Percentiles rank a stretch among this genome's conserved stretches.
phyloP scores from a whole-genome alignment of 2,329 filamentous ascomycete species.

The Aspergillus alliaceus region DNA sequence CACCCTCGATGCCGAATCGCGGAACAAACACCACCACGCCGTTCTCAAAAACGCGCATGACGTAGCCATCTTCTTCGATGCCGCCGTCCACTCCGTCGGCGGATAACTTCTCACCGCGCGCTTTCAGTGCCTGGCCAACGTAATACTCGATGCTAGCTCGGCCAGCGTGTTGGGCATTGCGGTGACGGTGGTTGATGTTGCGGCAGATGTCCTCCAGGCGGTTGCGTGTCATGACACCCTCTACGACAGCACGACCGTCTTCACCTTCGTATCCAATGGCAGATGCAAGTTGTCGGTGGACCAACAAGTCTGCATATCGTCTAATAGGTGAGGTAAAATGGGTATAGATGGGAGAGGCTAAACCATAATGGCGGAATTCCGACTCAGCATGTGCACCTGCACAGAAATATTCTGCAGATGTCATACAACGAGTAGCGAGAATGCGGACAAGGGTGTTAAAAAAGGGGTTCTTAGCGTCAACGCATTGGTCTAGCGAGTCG shows the following conservation, averaged over 20 bases:
- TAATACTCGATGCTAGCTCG: conserved; percentile 96
- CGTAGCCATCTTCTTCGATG: conserved; percentile 84
- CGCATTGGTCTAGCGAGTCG: conserved; percentile 82
- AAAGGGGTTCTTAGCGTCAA: conserved; percentile 79
- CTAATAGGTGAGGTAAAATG: conserved; percentile 98
- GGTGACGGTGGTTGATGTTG: conserved; percentile 96
- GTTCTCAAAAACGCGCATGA: conserved; percentile 97
- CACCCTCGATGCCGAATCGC: conserved; percentile 88
- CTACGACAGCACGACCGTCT: conserved; percentile 65
- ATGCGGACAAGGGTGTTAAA: conserved; percentile 98
- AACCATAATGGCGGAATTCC: conserved; percentile 95
- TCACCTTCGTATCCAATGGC: conserved; percentile 79
- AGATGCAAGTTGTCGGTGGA: conserved; percentile 89
- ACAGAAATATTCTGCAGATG: conserved; percentile 97
- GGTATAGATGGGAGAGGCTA: conserved; percentile 95
- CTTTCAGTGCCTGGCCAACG: conserved; percentile 92
- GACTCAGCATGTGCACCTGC: conserved; percentile 88
- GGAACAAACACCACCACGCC: conserved; percentile 96
- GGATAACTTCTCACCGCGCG: conserved; percentile 52
- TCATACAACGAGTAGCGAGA: conserved; percentile 98
- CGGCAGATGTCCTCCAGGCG: conserved; percentile 92
- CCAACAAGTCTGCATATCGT: conserved; percentile 93
- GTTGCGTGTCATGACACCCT: conserved; percentile 74
- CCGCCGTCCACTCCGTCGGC: conserved; percentile 35
- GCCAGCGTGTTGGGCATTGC: conserved; percentile 94